Percentiles rank a stretch among this genome's conserved stretches.
Evolutionary conservation across 129 eudicot genomes (phyloP).

Genomic region (Chrysanthemum seticuspe): DNA sequence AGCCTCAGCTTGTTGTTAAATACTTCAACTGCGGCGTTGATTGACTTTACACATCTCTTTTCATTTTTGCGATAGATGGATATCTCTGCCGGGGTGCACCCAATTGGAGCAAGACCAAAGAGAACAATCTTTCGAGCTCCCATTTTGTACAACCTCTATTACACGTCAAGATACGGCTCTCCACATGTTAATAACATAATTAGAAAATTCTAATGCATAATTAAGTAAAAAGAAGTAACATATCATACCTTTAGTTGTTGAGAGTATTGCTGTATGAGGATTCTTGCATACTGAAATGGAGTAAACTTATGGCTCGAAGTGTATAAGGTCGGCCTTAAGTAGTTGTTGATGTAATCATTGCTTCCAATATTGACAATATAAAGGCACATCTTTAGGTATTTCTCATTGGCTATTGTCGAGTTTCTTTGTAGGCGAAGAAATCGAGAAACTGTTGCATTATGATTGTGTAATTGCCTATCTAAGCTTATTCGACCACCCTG

Average conservation of each 20-base stretch:
- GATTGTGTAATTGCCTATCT: constrained; percentile 25
- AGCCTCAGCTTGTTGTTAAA: constrained; percentile 45
- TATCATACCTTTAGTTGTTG: constrained; percentile 35
- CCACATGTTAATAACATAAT: not conserved
- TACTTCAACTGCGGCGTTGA: constrained; percentile 14
- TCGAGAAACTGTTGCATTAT: constrained; percentile 22
- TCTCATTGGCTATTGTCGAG: constrained; percentile 9
- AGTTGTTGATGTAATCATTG: constrained; percentile 56
- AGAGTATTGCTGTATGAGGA: constrained; percentile 30
- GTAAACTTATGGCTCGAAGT: constrained; percentile 17
- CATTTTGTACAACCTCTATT: constrained; percentile 34
- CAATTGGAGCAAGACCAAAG: constrained; percentile 40
- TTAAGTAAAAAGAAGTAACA: not conserved
- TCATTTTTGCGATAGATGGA: not conserved
- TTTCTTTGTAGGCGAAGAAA: constrained; percentile 18
- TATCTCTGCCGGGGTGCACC: constrained; percentile 42
- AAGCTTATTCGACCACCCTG: constrained; percentile 40
- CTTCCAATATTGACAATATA: constrained; percentile 42
- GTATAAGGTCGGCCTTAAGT: constrained; percentile 35
- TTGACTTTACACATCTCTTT: constrained; percentile 27
- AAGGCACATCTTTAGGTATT: constrained; percentile 37
- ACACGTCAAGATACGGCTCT: constrained; percentile 2
- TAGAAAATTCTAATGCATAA: not conserved
- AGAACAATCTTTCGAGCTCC: constrained; percentile 56
- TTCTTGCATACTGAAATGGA: constrained; percentile 28